Percentiles rank a stretch among this genome's conserved stretches.
Conservation (phyloP, 768 basidiomycete genomes). For the Ramaria sp. region DNA sequence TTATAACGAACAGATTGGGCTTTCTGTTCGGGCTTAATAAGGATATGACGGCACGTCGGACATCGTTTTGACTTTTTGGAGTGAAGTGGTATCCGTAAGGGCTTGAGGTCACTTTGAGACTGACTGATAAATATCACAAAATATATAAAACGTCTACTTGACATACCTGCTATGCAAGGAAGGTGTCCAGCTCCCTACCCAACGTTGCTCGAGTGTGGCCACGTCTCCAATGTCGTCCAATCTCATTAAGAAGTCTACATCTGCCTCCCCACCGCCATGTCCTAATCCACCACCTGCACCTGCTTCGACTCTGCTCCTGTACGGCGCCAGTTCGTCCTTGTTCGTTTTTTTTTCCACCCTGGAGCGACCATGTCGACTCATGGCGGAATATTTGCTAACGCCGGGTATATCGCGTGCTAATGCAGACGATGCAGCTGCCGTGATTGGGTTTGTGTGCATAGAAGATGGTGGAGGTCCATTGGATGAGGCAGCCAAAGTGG, state of each 20-base stretch:
- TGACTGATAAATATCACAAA: conserved; percentile 25
- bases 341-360: conserved; percentile 55
- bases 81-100: conserved; percentile 83
- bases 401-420: conserved; percentile 82
- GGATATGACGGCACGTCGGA: conserved; percentile 85
- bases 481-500: conserved; percentile 60
- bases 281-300: conserved; percentile 41
- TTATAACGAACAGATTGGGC: conserved; percentile 90
- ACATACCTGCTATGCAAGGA: conserved; percentile 56
- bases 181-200: conserved; percentile 69
- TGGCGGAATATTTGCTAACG: conserved; percentile 55
- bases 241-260: conserved; percentile 59
- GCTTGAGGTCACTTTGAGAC: conserved; percentile 46
- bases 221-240: conserved; percentile 53
- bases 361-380: conserved; percentile 30
- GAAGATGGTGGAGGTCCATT: conserved; percentile 29
- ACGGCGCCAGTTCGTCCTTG: conserved; percentile 70
- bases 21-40: conserved; percentile 98
- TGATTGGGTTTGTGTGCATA: conserved; percentile 61
- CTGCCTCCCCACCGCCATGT: conserved; percentile 51
- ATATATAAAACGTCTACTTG: neutral
- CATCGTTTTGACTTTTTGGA: conserved; percentile 96
- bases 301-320: conserved; percentile 61
- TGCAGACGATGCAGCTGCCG: conserved; percentile 68
- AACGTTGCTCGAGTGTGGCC: conserved; percentile 66